Base-by-base conservation (phyloP, 1,139 yeast genomes). In the Yamadazyma taylorii region DNA sequence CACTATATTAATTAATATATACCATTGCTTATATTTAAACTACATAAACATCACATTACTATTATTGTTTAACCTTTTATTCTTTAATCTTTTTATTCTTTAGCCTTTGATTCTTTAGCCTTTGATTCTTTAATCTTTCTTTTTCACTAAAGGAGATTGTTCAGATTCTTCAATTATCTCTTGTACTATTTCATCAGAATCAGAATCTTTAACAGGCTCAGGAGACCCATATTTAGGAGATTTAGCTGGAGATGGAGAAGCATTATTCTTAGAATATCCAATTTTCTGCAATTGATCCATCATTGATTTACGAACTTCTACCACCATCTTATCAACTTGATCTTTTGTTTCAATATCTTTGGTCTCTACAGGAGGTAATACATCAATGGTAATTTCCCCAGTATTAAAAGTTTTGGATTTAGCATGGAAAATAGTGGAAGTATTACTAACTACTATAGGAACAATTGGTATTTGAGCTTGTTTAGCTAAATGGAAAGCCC, bases 401-500 rank as follows among this genome's bases (percentile, higher is more conserved):
- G 71, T 48, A 39, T 74, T 79, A 60, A 85, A 85, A 17, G 69
- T 65, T 43, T 69, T 71, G 27, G 66, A 58, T 47, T 76, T 75
- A 33, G 85, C 66, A 52, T 79, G 77, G 65, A 86, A 78, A 30
- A 94, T 61, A 26, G 78, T 76, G 5, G 95, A 82, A 39, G 95
- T 86, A 63, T 92, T 94, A 30, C 90, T 78, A 6, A 88, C 87
- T 8, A 87, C 95, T 32, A 85, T 71, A 3, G 99, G 98, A 11
- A 92, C 79, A 32, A 92, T 69, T 17, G 97, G 97, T 24, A 92
- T 80, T 29, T 79, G 80, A 3, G 96, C 96, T 61, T 90, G 95
- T 45, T 85, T 85, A 10, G 99, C 98, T 54, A 92, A 75, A 62
- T 92, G 96, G 79, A 94, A 94, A 0, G 97, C 97, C 35, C 99